phyloP scores from a whole-genome alignment of 31 red algal genomes.

The Porphyra umbilicalis region DNA sequence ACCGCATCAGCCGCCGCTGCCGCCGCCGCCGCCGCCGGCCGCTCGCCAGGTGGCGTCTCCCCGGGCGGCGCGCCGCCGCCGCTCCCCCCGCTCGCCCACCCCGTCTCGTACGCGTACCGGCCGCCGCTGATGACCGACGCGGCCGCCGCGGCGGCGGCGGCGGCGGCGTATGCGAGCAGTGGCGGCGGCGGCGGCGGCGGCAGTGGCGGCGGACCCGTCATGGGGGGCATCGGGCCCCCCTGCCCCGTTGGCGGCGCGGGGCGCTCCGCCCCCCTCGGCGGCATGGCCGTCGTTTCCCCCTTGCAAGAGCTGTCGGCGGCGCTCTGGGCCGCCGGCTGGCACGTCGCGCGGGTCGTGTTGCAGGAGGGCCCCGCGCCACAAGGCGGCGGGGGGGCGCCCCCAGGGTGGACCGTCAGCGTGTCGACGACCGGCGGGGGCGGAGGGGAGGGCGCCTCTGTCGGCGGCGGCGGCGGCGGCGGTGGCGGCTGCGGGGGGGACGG shows the following conservation, averaged over 20 bases:
- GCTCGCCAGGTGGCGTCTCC: too few relatives aligned
- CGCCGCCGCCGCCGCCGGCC: too few relatives aligned
- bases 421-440: not conserved
- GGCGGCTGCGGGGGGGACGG: not conserved
- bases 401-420: not conserved
- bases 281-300: not conserved
- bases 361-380: not conserved
- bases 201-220: not conserved
- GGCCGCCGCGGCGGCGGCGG: not conserved
- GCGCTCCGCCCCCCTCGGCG: not conserved
- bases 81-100: too few relatives aligned
- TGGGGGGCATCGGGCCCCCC: not conserved
- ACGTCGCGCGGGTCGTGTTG: not conserved
- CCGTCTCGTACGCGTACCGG: too few relatives aligned
- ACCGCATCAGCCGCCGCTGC: too few relatives aligned
- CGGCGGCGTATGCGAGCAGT: not conserved
- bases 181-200: not conserved
- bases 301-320: not conserved
- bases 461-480: not conserved
- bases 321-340: not conserved
- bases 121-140: too few relatives aligned
- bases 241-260: not conserved
- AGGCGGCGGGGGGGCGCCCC: not conserved
- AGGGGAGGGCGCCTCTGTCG: not conserved
- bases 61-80: too few relatives aligned